A percentile compares a stretch with the other conserved stretches of the same genome.
These are phyloP conservation scores for Striga asiatica DNA, from an alignment of 257 asterid species.

Conservation along the genomic window DNA sequence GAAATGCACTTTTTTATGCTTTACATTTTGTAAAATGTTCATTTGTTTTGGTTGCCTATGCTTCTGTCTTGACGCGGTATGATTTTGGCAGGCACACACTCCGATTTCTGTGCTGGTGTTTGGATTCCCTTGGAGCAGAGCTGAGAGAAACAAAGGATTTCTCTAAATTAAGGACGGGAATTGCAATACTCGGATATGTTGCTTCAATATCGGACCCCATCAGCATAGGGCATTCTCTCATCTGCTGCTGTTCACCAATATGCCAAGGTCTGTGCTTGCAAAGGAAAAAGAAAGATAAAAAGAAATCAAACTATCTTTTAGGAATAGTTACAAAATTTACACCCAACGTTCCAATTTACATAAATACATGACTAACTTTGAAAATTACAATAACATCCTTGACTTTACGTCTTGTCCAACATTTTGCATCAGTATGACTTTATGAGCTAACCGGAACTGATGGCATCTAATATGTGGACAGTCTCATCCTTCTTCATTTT, in stretches of 20 bases:
- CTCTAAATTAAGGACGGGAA: constrained; percentile 71
- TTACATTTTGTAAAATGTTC: not conserved
- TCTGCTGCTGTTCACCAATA: constrained; percentile 69
- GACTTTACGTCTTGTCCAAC: no score
- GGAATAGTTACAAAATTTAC: not conserved
- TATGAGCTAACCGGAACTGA: no score
- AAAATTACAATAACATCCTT: no score
- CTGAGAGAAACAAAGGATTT: constrained; percentile 79
- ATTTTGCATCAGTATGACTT: no score
- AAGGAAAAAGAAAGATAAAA: not conserved
- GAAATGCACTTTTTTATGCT: not conserved
- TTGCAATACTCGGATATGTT: constrained; percentile 76
- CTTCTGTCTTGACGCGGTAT: no score
- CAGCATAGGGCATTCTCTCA: constrained; percentile 53
- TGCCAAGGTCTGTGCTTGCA: constrained; percentile 56
- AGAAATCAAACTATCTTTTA: no score
- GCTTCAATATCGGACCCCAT: constrained; percentile 57
- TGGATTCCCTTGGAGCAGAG: constrained; percentile 59
- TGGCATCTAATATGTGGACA: no score
- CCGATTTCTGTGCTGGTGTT: constrained; percentile 56
- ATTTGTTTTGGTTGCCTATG: not conserved
- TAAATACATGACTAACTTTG: no score
- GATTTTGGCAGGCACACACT: constrained; percentile 53
- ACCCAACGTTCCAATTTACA: no score
- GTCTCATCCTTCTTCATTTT: no score